Evolutionary conservation across 805 yeast species (phyloP).

Genomic region (Kluyveromyces starmeri): DNA sequence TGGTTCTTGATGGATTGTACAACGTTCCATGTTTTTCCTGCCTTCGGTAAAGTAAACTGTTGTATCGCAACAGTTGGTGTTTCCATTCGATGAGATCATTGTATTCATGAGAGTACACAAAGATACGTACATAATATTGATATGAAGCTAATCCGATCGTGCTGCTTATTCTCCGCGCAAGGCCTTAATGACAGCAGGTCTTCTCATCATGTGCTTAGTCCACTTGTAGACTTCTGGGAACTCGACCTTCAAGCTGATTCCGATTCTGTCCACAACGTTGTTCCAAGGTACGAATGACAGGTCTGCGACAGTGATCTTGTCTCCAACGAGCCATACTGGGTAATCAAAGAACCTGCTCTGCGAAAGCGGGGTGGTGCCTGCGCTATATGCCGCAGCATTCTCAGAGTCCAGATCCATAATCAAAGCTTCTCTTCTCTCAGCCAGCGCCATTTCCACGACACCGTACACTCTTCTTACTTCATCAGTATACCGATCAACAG

Average conservation of each 20-base stretch:
- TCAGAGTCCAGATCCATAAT: constrained; percentile 84
- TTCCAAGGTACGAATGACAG: constrained; percentile 94
- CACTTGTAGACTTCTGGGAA: constrained; percentile 94
- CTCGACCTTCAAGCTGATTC: constrained; percentile 77
- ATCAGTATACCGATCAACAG: constrained; percentile 82
- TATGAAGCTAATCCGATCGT: not conserved
- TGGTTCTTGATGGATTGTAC: no score
- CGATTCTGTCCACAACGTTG: constrained; percentile 87
- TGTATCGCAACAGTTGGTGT: no score
- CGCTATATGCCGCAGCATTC: constrained; percentile 77
- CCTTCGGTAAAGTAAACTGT: no score
- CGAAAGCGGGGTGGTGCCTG: constrained; percentile 80
- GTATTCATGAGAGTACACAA: not conserved
- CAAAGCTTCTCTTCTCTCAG: constrained; percentile 83
- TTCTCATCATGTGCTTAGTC: constrained; percentile 92
- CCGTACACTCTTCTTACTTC: constrained; percentile 92
- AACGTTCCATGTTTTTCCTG: no score
- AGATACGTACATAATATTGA: no score
- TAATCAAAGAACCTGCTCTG: constrained; percentile 82
- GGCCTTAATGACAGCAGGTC: constrained; percentile 86
- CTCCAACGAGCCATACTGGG: constrained; percentile 94
- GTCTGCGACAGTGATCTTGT: constrained; percentile 76
- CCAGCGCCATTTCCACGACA: constrained; percentile 89
- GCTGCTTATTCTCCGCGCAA: constrained; percentile 57
- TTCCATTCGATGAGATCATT: not conserved